phyloP scores from a whole-genome alignment of 1,284 basidiomycete species.

The Mycosarcoma maydis region DNA sequence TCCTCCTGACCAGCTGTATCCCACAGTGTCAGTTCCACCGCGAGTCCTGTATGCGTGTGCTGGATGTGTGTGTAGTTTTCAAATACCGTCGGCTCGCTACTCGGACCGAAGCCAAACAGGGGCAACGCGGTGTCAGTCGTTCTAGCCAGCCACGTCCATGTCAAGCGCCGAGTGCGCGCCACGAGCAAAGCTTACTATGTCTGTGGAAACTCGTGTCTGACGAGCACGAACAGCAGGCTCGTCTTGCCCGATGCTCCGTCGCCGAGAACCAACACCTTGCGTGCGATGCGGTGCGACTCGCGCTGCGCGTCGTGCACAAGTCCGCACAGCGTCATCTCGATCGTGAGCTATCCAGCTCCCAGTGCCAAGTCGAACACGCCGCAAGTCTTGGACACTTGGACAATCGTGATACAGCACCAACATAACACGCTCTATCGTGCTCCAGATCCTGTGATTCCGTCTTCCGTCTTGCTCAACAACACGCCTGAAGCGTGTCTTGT shows the following conservation, averaged over 20 bases:
- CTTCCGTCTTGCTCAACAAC: too few species aligned
- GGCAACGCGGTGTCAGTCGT: neutral
- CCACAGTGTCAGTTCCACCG: slow-evolving; percentile 91
- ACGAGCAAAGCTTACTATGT: slow-evolving; percentile 19
- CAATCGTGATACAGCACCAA: too few species aligned
- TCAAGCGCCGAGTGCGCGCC: neutral
- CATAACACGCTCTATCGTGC: too few species aligned
- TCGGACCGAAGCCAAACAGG: neutral
- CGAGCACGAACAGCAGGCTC: slow-evolving; percentile 35
- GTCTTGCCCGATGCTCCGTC: slow-evolving; percentile 53
- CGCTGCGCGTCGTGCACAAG: neutral
- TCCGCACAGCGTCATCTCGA: slow-evolving; percentile 29
- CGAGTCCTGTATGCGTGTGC: slow-evolving; percentile 73
- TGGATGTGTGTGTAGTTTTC: slow-evolving; percentile 84
- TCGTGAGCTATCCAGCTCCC: too few species aligned
- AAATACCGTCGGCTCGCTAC: slow-evolving; percentile 66
- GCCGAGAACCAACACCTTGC: slow-evolving; percentile 90
- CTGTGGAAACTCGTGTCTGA: slow-evolving; percentile 52
- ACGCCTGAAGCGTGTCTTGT: too few species aligned
- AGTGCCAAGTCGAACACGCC: too few species aligned
- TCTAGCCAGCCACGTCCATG: neutral
- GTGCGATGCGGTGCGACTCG: neutral
- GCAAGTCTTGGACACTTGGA: too few species aligned
- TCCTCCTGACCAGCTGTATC: slow-evolving; percentile 98
- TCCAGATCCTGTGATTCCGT: too few species aligned